Percentiles rank a stretch among this genome's conserved stretches.
phyloP scores from a whole-genome alignment of 75 land plant species.

The Pinus tabuliformis region DNA sequence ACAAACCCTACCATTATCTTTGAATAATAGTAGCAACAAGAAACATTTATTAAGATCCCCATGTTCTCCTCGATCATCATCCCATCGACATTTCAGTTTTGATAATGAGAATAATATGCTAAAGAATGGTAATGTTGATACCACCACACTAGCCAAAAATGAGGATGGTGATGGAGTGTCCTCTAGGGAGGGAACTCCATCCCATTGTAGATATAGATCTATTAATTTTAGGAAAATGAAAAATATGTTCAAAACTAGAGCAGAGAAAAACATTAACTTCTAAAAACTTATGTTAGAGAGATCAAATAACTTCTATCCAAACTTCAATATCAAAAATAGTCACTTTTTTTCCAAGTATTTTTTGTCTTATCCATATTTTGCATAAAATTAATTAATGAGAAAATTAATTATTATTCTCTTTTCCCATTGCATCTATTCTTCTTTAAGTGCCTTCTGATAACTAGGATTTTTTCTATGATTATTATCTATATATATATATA shows the following conservation, averaged over 20 bases:
- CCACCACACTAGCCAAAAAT: slow-evolving; percentile 45
- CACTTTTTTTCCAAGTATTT: slow-evolving; percentile 92
- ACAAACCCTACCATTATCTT: slow-evolving; percentile 36
- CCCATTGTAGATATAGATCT: slow-evolving; percentile 74
- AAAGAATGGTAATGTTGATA: slow-evolving; percentile 16
- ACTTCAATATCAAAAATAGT: slow-evolving; percentile 93
- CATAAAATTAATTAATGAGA: neutral
- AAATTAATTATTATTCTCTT: neutral
- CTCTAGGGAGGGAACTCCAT: slow-evolving; percentile 63
- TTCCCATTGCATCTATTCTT: neutral
- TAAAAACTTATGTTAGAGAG: slow-evolving; percentile 94
- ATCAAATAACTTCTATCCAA: slow-evolving; percentile 95
- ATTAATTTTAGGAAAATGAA: slow-evolving; percentile 96
- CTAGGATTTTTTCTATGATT: neutral
- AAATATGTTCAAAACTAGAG: slow-evolving; percentile 94
- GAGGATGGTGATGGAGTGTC: slow-evolving; percentile 58
- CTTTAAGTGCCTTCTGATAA: neutral
- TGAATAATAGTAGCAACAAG: slow-evolving; percentile 29
- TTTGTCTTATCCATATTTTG: neutral
- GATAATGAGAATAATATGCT: slow-evolving; percentile 62
- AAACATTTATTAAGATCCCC: slow-evolving; percentile 51
- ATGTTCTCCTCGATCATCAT: slow-evolving; percentile 55
- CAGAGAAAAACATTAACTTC: slow-evolving; percentile 95
- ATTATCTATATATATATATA: too few relatives aligned
- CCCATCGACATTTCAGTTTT: slow-evolving; percentile 25